Conservation (phyloP, 805 yeast genomes). For the Saccharomycopsis sp. region DNA sequence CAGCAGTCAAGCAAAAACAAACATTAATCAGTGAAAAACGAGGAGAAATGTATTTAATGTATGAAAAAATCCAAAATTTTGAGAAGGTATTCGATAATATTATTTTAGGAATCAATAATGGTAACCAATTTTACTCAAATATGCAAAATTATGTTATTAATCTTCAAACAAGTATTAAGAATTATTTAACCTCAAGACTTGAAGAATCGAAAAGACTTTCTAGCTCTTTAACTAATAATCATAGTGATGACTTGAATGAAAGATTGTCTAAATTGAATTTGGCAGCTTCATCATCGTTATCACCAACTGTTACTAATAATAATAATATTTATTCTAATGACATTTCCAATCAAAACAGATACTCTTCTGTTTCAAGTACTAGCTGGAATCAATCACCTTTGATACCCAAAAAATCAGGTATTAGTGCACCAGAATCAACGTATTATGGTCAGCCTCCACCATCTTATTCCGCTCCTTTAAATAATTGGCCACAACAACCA, state of each 20-base stretch:
- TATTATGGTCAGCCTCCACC: constrained; percentile 5
- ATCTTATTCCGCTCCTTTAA: constrained; percentile 7
- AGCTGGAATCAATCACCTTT: constrained; percentile 11
- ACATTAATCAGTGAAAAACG: constrained; percentile 30
- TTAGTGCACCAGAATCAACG: constrained; percentile 5
- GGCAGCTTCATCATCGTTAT: constrained; percentile 5
- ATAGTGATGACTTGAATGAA: constrained; percentile 16
- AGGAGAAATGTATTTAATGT: constrained; percentile 25
- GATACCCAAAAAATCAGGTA: constrained; percentile 11
- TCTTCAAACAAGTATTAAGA: constrained; percentile 19
- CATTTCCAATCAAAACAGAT: constrained; percentile 22
- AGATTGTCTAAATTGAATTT: constrained; percentile 19
- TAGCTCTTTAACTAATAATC: background rate
- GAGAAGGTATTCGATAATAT: constrained; percentile 46
- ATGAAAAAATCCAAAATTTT: constrained; percentile 30
- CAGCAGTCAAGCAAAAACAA: constrained; percentile 35
- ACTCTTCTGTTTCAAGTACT: constrained; percentile 15
- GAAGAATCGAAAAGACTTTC: constrained; percentile 20
- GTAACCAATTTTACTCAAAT: constrained; percentile 51
- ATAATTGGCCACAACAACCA: constrained; percentile 7
- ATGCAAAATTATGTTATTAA: constrained; percentile 22
- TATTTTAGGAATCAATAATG: constrained; percentile 52
- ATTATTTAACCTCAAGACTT: constrained; percentile 21
- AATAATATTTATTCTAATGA: constrained; percentile 19
- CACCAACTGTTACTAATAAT: constrained; percentile 11